Conservation (phyloP, 2,329 filamentous ascomycete genomes). For the Venturia asperata region DNA sequence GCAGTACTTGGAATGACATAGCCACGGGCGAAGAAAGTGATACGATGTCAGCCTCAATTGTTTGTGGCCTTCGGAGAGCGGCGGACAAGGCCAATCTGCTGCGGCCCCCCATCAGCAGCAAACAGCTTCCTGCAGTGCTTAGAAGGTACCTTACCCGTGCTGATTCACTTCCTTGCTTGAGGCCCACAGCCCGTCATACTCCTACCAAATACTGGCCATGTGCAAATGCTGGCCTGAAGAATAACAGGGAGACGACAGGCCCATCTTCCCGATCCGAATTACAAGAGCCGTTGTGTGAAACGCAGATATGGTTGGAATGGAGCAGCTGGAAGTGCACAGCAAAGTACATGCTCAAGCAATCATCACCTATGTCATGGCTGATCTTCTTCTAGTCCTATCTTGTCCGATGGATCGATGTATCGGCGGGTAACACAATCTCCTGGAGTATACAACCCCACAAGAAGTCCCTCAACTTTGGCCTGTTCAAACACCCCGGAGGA, state of each 20-base stretch:
- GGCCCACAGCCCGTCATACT: background rate
- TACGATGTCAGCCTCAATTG: constrained; percentile 1
- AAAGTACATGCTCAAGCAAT: constrained; percentile 53
- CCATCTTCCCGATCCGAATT: background rate
- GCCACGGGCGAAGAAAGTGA: background rate
- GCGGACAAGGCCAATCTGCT: background rate
- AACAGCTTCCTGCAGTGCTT: background rate
- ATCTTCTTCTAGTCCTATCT: constrained; percentile 72
- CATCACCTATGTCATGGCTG: background rate
- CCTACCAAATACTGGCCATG: background rate
- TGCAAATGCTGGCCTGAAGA: background rate
- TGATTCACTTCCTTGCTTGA: constrained; percentile 8
- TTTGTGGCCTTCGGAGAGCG: background rate
- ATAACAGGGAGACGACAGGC: background rate
- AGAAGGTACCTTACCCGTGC: no score
- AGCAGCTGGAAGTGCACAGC: constrained; percentile 95
- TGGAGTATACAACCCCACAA: constrained; percentile 98
- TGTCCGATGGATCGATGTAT: constrained; percentile 91
- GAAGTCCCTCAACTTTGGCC: constrained; percentile 96
- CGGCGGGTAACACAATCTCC: constrained; percentile 83
- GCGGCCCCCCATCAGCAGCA: background rate
- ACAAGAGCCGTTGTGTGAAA: background rate
- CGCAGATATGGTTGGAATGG: constrained; percentile 74
- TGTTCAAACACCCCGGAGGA: constrained; percentile 91
- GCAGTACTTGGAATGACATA: background rate